Base-by-base conservation (phyloP, 1,284 basidiomycete genomes). In the Ustilago hordei region DNA sequence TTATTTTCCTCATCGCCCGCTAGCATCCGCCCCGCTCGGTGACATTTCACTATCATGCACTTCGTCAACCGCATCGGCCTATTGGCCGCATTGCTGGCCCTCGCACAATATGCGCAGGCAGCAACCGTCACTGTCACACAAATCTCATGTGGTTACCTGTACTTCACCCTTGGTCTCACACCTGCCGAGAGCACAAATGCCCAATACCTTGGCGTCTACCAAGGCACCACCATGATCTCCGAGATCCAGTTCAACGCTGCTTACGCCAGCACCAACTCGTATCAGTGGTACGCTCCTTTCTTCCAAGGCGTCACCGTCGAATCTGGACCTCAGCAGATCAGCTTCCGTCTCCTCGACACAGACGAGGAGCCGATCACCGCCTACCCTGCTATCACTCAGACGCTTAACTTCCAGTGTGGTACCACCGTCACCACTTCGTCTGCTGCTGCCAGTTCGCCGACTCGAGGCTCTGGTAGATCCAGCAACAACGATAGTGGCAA, bases 401-500 rank as follows among this genome's bases (percentile, higher is more conserved):
- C 60, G 1, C 8, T 78, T 64, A 64, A 57, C 47, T 78, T 78
- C 68, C 58, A 69, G 43, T 78, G 75, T 36, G 70, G 70, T 43
- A 62, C 70, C 34, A 63, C 60, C 32, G 23, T 78, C 53, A 64
- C 60, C 39, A 66, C 66, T 23, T 60, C 63, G 34, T 41, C 64
- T 11, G 50, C 55, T 23, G 60, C 67, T 4, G 28, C 55, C 54
- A 63, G 57, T 19, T 9, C 70, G 7, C 28, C 70, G 12, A 68
- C 70, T 36, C 23, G 48, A 35, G 23, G 47, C 19, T 47, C 58
- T 8, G 41, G 48, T 28, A 53, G 41, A n/a, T 55, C 55, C 12
- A 17, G 54, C 15, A 31, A 35, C 53, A 48, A 39, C 62, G 50
- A 31, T 19, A 59, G 34, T 36, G 34, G 45, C n/a, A 19, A 8